Base-by-base conservation (phyloP, 2,329 filamentous ascomycete genomes). In the Ascochyta rabiei region DNA sequence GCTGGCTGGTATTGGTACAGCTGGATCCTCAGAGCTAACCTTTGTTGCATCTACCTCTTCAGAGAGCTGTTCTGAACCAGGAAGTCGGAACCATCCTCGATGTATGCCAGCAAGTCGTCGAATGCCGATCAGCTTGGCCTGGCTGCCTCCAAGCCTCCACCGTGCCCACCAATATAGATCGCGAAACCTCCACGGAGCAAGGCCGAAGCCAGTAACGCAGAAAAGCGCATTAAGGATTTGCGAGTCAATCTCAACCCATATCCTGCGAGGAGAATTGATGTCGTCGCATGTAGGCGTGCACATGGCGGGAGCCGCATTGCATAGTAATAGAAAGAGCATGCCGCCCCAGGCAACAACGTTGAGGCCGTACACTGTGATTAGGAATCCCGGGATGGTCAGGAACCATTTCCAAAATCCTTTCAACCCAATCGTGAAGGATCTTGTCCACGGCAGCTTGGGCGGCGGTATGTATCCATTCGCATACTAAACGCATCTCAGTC, bases 261-360 rank as follows among this genome's bases (percentile, higher is more conserved):
- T 87, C 18, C 89, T 81, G n/a, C 91, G 85, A 2, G 90, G 86
- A 0, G 89, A 91, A 66, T 91, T 79, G 70, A 91, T 87, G 62
- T 89, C 81, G 69, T 90, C 82, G 77, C 90, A 93, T 83, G 87
- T 63, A 81, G 77, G 74, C 70, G 77, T 72, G 78, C 90, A 91
- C 89, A 91, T 91, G 56, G 85, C 85, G 6, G 88, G 87, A 2
- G 85, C 79, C 21, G 82, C 90, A 66, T 91, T 90, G 78, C 87
- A 89, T 23, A 96, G 84, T 2, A 96, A 80, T 16, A 96, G 79
- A 76, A 96, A 96, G 30, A 96, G 81, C 91, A 96, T 96, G 53
- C 89, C 91, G 46, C 91, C 91, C 91, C 91, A 96, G 0, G 89
- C 92, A 9, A 96, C 85, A 18, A 96, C 84, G 60, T 93, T 93